A percentile compares a stretch with the other conserved stretches of the same genome.
phyloP scores from a whole-genome alignment of 1,139 yeast species.

The Magnusiomyces tetraspermus region DNA sequence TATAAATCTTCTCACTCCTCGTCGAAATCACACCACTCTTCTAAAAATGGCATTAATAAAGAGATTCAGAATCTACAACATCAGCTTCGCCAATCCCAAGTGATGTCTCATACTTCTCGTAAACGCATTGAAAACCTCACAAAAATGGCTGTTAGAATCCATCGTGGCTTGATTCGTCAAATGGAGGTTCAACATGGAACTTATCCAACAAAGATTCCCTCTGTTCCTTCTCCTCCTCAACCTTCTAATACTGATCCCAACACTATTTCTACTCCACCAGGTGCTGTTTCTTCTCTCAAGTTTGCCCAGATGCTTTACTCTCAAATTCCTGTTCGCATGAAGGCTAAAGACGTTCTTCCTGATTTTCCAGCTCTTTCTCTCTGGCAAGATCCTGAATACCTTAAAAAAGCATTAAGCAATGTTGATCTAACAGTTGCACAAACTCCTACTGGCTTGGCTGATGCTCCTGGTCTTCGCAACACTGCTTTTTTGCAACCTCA shows the following conservation, averaged over 20 bases:
- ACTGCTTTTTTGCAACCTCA: conserved; percentile 30
- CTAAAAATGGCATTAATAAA: neutral
- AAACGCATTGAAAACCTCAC: neutral
- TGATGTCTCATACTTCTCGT: neutral
- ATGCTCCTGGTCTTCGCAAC: conserved; percentile 25
- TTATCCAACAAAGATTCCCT: conserved; percentile 17
- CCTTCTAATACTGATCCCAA: neutral
- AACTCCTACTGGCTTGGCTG: conserved; percentile 36
- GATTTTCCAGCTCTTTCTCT: conserved; percentile 11
- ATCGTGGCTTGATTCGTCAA: conserved; percentile 20
- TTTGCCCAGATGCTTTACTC: conserved; percentile 18
- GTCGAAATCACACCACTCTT: neutral
- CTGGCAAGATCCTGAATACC: conserved; percentile 17
- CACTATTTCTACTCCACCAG: neutral
- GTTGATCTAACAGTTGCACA: conserved; percentile 27
- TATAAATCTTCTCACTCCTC: neutral
- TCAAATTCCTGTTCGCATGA: conserved; percentile 21
- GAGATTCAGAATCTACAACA: neutral
- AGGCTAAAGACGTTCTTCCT: conserved; percentile 6
- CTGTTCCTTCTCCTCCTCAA: neutral
- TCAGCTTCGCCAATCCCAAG: conserved; percentile 3
- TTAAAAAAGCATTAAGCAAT: conserved; percentile 16
- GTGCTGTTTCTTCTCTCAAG: conserved; percentile 9
- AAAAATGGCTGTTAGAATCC: conserved; percentile 3
- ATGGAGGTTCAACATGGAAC: conserved; percentile 24